phyloP scores from a whole-genome alignment of 176 grass and related monocot species.

The Tuctoria greenei region DNA sequence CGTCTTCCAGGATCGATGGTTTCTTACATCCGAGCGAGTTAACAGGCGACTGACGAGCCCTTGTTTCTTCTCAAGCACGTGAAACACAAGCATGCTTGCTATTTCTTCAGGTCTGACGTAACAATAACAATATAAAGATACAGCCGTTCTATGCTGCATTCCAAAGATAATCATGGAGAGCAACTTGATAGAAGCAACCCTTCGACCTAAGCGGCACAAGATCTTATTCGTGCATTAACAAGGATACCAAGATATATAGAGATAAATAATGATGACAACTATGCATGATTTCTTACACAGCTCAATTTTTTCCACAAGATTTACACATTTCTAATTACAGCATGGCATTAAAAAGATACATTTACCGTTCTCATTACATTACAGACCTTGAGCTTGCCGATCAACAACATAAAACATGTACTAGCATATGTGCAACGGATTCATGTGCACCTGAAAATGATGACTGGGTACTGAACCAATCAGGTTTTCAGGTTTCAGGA shows the following conservation, averaged over 20 bases:
- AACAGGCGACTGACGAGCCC: background rate
- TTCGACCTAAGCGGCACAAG: background rate
- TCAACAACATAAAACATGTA: background rate
- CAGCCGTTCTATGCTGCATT: background rate
- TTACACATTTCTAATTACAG: constrained; percentile 18
- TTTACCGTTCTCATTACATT: background rate
- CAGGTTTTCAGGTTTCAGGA: background rate
- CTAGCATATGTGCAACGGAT: constrained; percentile 23
- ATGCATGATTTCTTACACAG: background rate
- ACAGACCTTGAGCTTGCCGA: constrained; percentile 1
- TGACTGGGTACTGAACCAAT: background rate
- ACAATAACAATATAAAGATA: background rate
- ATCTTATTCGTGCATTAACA: background rate
- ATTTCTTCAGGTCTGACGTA: background rate
- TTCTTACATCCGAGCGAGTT: background rate
- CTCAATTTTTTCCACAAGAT: constrained; percentile 12
- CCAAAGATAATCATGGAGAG: background rate
- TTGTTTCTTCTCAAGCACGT: background rate
- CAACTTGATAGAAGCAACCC: background rate
- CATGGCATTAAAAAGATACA: constrained; percentile 6
- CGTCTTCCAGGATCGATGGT: background rate
- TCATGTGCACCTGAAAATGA: constrained; percentile 27
- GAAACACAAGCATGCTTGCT: background rate
- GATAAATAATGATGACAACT: background rate
- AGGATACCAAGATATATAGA: background rate